Base-by-base conservation (phyloP, 2,329 filamentous ascomycete genomes). In the Microcera coccophila region DNA sequence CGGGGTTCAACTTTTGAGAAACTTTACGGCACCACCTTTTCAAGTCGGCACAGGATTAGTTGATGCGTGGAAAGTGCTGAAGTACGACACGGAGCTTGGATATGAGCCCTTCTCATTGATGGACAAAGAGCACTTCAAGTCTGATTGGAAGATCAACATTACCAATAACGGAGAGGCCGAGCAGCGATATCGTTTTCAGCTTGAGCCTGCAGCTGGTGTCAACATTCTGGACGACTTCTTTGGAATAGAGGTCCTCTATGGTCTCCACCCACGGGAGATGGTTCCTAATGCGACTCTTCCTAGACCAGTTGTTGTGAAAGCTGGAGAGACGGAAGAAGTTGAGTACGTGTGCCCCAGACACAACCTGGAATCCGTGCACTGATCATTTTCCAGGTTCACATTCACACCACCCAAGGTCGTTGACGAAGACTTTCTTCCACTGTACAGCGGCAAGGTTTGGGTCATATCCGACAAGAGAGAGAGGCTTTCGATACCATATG, bases 21-120 rank as follows among this genome's bases (percentile, higher is more conserved):
- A 56, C 21, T 50, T 49, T 24, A 62, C 50, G 10, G 63, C 64
- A 2, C 61, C 64, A 1, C 59, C 61, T 5, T 66, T 65, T 22
- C 75, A 63, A 58, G 67, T 66, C 43, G 74, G 75, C 17, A 71
- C 64, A 9, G 75, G 74, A 3, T 58, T 76, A 35, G 62, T 75
- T 15, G 65, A 75, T 42, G 72, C 71, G 4, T 66, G 62, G 47
- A 69, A 72, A 38, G 63, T 73, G 4, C 58, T 75, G 9, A 61
- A 67, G 20, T 66, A 70, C 33, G 64, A 60, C 3, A 66, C 64
- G 1, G 55, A 65, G 22, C 47, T 67, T 7, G 52, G 51, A n/a
- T 71, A 67, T 12, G 63, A 67, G 21, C 68, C 69, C 9, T 69
- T 78, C 36, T 64, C 70, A 10, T 66, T 78, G 41, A 73, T 71